Conservation (phyloP, 257 asterid species). For the Solanum bulbocastanum region DNA sequence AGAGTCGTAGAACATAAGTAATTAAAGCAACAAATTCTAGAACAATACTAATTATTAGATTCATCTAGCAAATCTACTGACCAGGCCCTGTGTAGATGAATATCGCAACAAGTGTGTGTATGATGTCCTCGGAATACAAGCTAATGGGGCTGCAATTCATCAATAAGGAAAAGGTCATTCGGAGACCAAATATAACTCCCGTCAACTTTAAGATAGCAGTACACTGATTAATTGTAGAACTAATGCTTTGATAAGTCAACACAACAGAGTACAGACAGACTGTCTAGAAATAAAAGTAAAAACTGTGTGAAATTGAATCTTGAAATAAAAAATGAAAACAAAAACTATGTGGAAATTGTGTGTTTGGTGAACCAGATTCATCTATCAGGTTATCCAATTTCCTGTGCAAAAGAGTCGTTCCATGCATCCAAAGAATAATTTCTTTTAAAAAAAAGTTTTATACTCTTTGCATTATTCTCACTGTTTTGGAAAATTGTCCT, state of each 20-base stretch:
- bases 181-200: not conserved
- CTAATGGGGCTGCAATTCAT: slow-evolving; percentile 14
- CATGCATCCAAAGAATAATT: not conserved
- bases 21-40: not conserved
- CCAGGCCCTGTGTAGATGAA: slow-evolving; percentile 3
- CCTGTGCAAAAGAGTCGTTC: not conserved
- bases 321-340: not conserved
- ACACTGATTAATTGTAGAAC: not conserved
- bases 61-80: slow-evolving; percentile 5
- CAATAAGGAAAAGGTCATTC: not conserved
- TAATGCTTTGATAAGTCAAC: not conserved
- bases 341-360: not conserved
- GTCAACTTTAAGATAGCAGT: not conserved
- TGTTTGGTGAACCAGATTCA: not conserved
- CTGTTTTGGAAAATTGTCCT: not conserved
- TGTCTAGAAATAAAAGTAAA: not conserved
- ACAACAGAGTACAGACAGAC: not conserved
- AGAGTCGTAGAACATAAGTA: not conserved
- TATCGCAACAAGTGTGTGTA: not conserved
- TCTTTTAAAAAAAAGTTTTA: not conserved
- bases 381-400: not conserved
- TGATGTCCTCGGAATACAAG: not conserved
- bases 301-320: not conserved
- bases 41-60: not conserved
- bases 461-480: not conserved